Percentiles rank a stretch among this genome's conserved stretches.
Conservation (phyloP, 2,329 filamentous ascomycete species). For the Mollisiaceae sp. region DNA sequence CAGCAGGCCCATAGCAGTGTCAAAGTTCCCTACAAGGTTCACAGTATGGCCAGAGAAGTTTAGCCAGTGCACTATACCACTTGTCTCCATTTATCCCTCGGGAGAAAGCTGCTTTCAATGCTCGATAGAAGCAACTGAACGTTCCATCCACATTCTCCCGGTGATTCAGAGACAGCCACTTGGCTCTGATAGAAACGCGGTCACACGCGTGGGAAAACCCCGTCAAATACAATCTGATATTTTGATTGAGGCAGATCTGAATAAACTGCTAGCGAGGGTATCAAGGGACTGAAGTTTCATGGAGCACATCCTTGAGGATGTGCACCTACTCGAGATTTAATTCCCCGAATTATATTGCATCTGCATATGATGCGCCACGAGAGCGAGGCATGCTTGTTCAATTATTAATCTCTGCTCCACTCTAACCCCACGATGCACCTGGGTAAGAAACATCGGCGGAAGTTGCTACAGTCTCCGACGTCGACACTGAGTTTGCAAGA, state of each 20-base stretch:
- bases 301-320: constrained; percentile 1
- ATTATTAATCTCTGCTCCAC: constrained; percentile 4
- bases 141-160: constrained; percentile 12
- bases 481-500: neutral
- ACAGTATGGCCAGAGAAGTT: constrained; percentile 10
- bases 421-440: constrained; percentile 6
- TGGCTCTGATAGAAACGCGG: neutral
- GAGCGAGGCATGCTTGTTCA: neutral
- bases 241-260: constrained; percentile 14
- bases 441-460: neutral
- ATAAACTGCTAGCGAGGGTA: constrained; percentile 7
- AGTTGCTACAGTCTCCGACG: neutral
- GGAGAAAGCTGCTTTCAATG: constrained; percentile 7
- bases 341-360: constrained; percentile 8
- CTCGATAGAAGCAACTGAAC: constrained; percentile 5
- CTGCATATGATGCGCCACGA: constrained; percentile 3
- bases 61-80: constrained; percentile 6
- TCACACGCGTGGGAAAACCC: constrained; percentile 2
- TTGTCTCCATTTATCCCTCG: neutral
- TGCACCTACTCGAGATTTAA: constrained; percentile 8
- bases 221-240: constrained; percentile 9
- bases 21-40: constrained; percentile 13
- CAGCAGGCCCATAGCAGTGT: constrained; percentile 9
- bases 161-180: constrained; percentile 5
- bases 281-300: constrained; percentile 2